Evolutionary conservation across 2,329 filamentous ascomycete genomes (phyloP), one percentile per base, ranked within the genome.

Genomic region (Pseudocercospora eumusae): DNA sequence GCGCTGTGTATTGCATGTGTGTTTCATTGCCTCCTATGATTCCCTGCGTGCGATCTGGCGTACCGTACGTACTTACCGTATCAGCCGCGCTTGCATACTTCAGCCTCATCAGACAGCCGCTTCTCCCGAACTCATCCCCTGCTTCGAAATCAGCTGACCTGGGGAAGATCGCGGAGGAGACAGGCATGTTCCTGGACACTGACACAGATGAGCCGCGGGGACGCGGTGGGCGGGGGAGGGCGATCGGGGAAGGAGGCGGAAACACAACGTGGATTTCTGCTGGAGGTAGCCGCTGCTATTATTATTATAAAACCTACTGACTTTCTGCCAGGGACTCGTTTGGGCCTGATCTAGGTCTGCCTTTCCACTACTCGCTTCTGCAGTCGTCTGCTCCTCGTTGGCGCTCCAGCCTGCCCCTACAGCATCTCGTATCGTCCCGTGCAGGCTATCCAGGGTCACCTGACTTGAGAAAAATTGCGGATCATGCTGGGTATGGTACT

Each of bases 61-160:
- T 23, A 54, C 31, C 27, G 27, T 36, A 54, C 52, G 52, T 54
- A 54, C 40, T 52, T 54, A 40, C 52, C 23, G 52, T 54, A 54
- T 54, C 28, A 36, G 52, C 52, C 40, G 52, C 52, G 25, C 11
- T 52, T 52, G 21, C 47, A 25, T 28, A 52, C 47, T 21, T 21
- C 44, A 47, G 44, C 20, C 36, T 47, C 18, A 47, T 11, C 20
- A 47, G 44, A 9, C 9, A 40, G 36, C 44, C 13, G 23, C 45
- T 50, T 50, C 10, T 31, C 8, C 47, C 25, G 47, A 52, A 10
- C 25, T 52, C 25, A 31, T 25, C 3, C 3, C 47, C 23, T 28
- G 2, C 25, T 28, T 13, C 10, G 25, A 7, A 10, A 15, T 52
- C 25, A 27, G 11, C 47, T 25, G 47, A 28, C 10, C 25, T 25